A percentile compares a stretch with the other conserved stretches of the same genome.
phyloP scores from a whole-genome alignment of 2,329 filamentous ascomycete genomes.

The Coniochaeta ligniaria region DNA sequence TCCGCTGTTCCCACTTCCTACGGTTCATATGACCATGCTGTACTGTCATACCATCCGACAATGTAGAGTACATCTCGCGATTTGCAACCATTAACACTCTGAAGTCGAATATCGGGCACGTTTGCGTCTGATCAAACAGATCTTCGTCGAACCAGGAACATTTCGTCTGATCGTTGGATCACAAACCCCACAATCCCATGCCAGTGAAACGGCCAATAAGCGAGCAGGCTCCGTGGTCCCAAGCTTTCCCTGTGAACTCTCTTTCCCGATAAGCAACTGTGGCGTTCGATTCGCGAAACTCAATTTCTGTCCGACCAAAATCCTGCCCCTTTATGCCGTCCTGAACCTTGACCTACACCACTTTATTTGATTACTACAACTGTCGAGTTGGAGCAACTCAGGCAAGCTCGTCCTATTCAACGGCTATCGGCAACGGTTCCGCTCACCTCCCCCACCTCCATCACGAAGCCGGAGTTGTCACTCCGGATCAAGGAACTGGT shows the following conservation, averaged over 20 bases:
- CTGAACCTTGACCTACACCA: not conserved
- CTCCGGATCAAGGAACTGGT: not conserved
- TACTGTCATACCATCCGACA: not conserved
- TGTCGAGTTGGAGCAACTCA: not conserved
- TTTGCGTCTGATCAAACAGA: not conserved
- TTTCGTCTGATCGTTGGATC: not conserved
- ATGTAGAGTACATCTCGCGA: not conserved
- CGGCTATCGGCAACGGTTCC: not conserved
- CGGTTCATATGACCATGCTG: no score
- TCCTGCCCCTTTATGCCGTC: not conserved
- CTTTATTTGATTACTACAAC: not conserved
- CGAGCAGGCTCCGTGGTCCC: not conserved
- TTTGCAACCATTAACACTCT: not conserved
- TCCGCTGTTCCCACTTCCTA: not conserved
- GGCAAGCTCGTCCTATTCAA: not conserved
- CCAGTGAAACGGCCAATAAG: not conserved
- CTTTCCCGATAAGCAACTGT: not conserved
- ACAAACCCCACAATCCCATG: not conserved
- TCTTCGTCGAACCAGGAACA: not conserved
- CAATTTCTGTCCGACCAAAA: not conserved
- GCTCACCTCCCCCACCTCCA: not conserved
- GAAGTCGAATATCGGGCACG: not conserved
- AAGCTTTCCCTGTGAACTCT: not conserved
- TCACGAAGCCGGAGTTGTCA: not conserved
- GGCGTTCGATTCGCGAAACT: not conserved